Percentiles rank a stretch among this genome's conserved stretches.
Evolutionary conservation across 2,329 filamentous ascomycete genomes (phyloP).

Genomic region (Cladobotryum mycophilum): DNA sequence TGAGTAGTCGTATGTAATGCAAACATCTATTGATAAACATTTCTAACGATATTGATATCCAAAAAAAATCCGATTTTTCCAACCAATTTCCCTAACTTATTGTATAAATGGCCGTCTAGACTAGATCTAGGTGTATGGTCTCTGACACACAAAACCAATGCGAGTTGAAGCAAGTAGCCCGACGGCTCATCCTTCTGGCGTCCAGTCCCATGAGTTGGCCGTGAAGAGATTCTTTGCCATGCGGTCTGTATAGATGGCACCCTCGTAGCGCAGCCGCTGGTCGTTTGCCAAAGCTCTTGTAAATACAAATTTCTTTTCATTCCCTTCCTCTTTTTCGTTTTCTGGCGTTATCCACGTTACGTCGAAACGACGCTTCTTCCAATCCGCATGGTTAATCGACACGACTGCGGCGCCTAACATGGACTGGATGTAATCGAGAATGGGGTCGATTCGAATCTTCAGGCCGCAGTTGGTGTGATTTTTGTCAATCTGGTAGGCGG

Average conservation of each 20-base stretch:
- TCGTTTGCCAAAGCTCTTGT: constrained; percentile 46
- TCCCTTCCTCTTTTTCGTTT: constrained; percentile 12
- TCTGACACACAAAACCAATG: no score
- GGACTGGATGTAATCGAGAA: constrained; percentile 58
- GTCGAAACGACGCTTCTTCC: constrained; percentile 36
- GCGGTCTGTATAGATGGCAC: constrained; percentile 43
- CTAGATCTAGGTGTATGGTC: no score
- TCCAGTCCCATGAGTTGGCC: constrained; percentile 55
- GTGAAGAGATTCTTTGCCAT: constrained; percentile 50
- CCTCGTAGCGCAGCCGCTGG: constrained; percentile 43
- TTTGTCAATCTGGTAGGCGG: constrained; percentile 67
- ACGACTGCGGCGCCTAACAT: constrained; percentile 45
- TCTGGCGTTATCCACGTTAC: constrained; percentile 34
- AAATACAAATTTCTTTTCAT: constrained; percentile 37
- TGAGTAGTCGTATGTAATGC: no score
- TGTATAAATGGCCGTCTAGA: no score
- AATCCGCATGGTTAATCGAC: constrained; percentile 37
- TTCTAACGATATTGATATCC: no score
- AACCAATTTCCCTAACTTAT: no score
- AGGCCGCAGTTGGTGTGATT: constrained; percentile 70
- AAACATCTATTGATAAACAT: no score
- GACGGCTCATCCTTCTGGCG: constrained; percentile 33
- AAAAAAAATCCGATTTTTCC: no score
- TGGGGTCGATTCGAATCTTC: constrained; percentile 56
- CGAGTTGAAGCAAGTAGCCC: no score